Conservation (phyloP, 192 early-diverging fungal species). For the Backusella sp. region DNA sequence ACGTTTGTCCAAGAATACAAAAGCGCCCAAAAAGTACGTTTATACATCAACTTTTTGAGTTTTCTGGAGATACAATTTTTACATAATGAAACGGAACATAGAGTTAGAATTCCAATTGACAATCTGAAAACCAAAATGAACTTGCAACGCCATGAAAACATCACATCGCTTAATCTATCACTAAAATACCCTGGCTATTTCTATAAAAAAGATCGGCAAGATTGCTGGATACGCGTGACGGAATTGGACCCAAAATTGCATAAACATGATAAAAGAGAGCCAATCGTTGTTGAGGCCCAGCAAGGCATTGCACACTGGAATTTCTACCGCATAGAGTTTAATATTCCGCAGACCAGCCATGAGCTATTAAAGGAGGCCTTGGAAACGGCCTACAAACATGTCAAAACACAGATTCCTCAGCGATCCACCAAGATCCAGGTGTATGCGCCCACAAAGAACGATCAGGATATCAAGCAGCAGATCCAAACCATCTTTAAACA, state of each 20-base stretch:
- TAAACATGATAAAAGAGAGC: not conserved
- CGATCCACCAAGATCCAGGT: not conserved
- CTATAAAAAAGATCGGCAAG: not conserved
- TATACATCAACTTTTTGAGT: not conserved
- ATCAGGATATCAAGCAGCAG: not conserved
- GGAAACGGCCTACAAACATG: not conserved
- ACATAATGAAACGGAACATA: not conserved
- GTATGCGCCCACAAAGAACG: not conserved
- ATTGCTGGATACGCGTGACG: not conserved
- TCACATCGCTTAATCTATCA: not conserved
- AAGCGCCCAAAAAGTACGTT: not conserved
- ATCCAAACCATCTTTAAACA: not conserved
- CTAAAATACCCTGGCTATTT: not conserved
- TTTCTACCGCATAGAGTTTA: slow-evolving; percentile 7
- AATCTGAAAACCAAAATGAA: not conserved
- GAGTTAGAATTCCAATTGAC: not conserved
- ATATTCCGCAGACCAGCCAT: not conserved
- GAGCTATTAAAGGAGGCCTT: not conserved
- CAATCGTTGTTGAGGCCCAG: not conserved
- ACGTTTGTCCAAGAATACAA: not conserved
- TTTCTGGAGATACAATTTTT: not conserved
- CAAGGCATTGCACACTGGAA: not conserved
- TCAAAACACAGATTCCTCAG: not conserved
- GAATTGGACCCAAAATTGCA: not conserved
- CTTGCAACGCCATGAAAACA: not conserved